Base-by-base conservation (phyloP, 768 basidiomycete species). In the Termitomyces sp. region DNA sequence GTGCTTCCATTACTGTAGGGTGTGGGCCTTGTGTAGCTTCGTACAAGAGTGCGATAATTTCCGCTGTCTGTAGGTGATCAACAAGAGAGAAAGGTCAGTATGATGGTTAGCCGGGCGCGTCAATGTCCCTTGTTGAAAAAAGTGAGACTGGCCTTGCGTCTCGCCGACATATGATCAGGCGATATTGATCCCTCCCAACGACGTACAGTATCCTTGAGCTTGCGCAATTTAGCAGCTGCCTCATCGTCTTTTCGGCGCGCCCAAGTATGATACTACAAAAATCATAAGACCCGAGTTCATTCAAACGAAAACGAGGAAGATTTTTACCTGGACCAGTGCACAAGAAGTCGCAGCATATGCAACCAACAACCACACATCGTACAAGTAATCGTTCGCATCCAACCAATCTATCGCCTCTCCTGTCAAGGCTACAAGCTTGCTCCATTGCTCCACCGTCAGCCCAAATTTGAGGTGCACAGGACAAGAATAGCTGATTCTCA, bases 401-500 rank as follows among this genome's bases (percentile, higher is more conserved):
- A 98, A 80, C 95, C 95, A 98, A 65, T 94, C 89, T 62, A 98
- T 93, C 3, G 86, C 81, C 49, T 94, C 88, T 52, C 85, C 83
- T 0, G 91, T 91, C 66, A 91, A 76, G 33, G 76, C 67, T 48
- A 94, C 83, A 49, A 97, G 80, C 52, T 79, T 75, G 20, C 80
- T 81, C 93, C 93, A 97, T 61, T 86, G 82, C 66, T 88, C 87
- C 27, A 94, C 81, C 2, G 87, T 90, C 62, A 95, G 74, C 39
- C 83, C 81, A 65, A 96, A 94, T 68, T 91, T 95, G 67, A 96
- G 82, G 67, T 97, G 94, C 12, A 84, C 84, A 9, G 96, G 95
- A 68, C 92, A 91, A 20, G 86, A 82, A 75, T 97, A 98, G 57
- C 92, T 94, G 72, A 98, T 93, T 52, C 96, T 85, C 93, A 98